Evolutionary conservation across 2,329 filamentous ascomycete species (phyloP).

Genomic region (Teratosphaeria nubilosa): DNA sequence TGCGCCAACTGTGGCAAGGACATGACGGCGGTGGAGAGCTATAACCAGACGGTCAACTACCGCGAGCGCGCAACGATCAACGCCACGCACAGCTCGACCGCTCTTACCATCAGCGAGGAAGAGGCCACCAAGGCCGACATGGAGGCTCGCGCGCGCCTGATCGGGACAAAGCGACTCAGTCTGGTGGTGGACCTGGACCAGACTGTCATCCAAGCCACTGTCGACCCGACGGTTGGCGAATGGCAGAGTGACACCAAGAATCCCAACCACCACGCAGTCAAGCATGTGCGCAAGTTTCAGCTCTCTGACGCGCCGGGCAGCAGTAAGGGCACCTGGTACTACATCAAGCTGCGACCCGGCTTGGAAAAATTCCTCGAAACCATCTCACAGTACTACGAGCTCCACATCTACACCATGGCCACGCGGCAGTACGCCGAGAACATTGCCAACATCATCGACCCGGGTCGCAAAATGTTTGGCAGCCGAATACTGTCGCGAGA

Average conservation of each 20-base stretch:
- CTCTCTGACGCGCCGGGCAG: slow-evolving; percentile 74
- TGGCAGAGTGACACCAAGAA: slow-evolving; percentile 86
- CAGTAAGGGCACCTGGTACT: slow-evolving; percentile 80
- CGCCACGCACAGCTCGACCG: slow-evolving; percentile 86
- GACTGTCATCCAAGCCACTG: slow-evolving; percentile 95
- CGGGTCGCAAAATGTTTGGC: slow-evolving; percentile 77
- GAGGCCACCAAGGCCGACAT: slow-evolving; percentile 77
- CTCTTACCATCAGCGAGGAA: slow-evolving; percentile 70
- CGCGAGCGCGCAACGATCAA: slow-evolving; percentile 83
- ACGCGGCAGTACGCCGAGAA: slow-evolving; percentile 90
- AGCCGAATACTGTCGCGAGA: slow-evolving; percentile 93
- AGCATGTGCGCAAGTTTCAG: slow-evolving; percentile 80
- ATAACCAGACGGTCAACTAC: slow-evolving; percentile 69
- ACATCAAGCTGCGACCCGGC: slow-evolving; percentile 92
- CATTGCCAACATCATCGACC: slow-evolving; percentile 88
- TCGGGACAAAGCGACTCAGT: slow-evolving; percentile 74
- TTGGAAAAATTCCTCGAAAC: slow-evolving; percentile 69
- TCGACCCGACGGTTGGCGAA: slow-evolving; percentile 90
- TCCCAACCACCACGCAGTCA: slow-evolving; percentile 83
- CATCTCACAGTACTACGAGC: slow-evolving; percentile 73
- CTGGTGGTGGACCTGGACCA: slow-evolving; percentile 96
- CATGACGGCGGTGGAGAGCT: slow-evolving; percentile 67
- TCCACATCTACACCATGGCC: slow-evolving; percentile 99
- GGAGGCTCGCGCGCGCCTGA: slow-evolving; percentile 71
- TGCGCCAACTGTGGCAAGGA: slow-evolving; percentile 91